A percentile compares a stretch with the other conserved stretches of the same genome.
Evolutionary conservation across 2,329 filamentous ascomycete genomes (phyloP).

Genomic region (Hymenotorrendiella dingleyae): DNA sequence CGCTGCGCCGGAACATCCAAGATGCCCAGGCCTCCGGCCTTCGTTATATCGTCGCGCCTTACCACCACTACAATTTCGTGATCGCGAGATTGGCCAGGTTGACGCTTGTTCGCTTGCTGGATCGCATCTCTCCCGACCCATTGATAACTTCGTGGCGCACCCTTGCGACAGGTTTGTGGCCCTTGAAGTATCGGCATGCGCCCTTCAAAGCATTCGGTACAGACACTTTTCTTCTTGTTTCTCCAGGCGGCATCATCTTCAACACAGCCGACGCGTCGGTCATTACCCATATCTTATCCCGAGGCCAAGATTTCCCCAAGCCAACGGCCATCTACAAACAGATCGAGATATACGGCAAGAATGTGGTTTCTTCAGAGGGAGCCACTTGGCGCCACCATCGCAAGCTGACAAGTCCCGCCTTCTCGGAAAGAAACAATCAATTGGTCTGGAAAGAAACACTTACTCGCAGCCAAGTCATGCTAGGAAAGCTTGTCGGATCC

Average conservation of each 20-base stretch:
- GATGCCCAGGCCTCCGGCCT: constrained; percentile 11
- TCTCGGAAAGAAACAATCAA: constrained; percentile 40
- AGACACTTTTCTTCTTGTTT: constrained; percentile 58
- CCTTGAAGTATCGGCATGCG: constrained; percentile 13
- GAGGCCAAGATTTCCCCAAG: constrained; percentile 26
- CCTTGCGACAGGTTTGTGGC: constrained; percentile 10
- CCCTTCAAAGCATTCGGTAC: constrained; percentile 12
- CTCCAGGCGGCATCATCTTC: constrained; percentile 47
- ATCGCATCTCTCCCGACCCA: constrained; percentile 5
- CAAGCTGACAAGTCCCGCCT: constrained; percentile 24
- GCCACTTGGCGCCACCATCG: constrained; percentile 24
- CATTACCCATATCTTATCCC: constrained; percentile 20
- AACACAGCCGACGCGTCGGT: constrained; percentile 57
- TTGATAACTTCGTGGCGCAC: constrained; percentile 12
- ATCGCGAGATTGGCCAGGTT: constrained; percentile 4
- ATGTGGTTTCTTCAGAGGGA: constrained; percentile 26
- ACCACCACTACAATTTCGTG: constrained; percentile 13
- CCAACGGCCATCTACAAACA: constrained; percentile 21
- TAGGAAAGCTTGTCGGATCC: constrained; percentile 34
- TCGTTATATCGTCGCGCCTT: constrained; percentile 15
- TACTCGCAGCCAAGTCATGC: constrained; percentile 37
- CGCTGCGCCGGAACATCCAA: constrained; percentile 7
- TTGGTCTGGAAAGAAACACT: constrained; percentile 38
- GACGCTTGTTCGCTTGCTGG: constrained; percentile 8
- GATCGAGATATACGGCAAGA: constrained; percentile 25